Evolutionary conservation across 2,329 filamentous ascomycete genomes (phyloP).

Genomic region (Chaetomiaceae sp.): DNA sequence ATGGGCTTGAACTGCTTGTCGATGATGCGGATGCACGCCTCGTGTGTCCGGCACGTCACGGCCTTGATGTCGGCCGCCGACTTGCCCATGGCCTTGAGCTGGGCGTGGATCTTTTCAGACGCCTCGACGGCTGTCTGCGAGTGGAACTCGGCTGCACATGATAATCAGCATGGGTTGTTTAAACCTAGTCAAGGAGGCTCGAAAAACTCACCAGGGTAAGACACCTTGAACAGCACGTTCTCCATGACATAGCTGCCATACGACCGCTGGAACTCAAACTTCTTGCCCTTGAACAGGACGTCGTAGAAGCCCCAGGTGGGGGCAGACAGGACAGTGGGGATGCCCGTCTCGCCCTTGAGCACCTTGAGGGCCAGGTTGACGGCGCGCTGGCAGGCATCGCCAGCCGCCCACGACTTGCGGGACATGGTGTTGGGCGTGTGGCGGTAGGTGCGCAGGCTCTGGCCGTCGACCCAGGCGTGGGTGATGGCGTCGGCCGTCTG

Average conservation of each 20-base stretch:
- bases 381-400: constrained; percentile 93
- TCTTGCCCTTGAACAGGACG: constrained; percentile 91
- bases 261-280: constrained; percentile 91
- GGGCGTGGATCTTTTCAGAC: constrained; percentile 79
- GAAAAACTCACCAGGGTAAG: constrained; percentile 71
- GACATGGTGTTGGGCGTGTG: constrained; percentile 99
- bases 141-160: constrained; percentile 77
- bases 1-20: constrained; percentile 99
- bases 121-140: constrained; percentile 97
- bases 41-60: constrained; percentile 92
- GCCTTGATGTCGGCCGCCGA: constrained; percentile 89
- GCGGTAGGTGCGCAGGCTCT: constrained; percentile 92
- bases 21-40: constrained; percentile 97
- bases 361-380: constrained; percentile 91
- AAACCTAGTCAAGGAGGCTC: not conserved
- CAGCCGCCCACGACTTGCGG: constrained; percentile 97
- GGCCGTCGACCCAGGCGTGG: constrained; percentile 96
- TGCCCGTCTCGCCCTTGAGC: constrained; percentile 81
- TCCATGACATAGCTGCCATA: constrained; percentile 99
- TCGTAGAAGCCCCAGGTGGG: constrained; percentile 99
- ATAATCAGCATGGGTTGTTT: not conserved
- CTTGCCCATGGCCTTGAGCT: constrained; percentile 81
- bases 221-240: constrained; percentile 99
- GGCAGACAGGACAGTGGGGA: constrained; percentile 88
- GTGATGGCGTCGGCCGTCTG: constrained; percentile 95